Conservation (phyloP, 805 yeast genomes). For the Cyberlindnera nakhonratchasimensis region DNA sequence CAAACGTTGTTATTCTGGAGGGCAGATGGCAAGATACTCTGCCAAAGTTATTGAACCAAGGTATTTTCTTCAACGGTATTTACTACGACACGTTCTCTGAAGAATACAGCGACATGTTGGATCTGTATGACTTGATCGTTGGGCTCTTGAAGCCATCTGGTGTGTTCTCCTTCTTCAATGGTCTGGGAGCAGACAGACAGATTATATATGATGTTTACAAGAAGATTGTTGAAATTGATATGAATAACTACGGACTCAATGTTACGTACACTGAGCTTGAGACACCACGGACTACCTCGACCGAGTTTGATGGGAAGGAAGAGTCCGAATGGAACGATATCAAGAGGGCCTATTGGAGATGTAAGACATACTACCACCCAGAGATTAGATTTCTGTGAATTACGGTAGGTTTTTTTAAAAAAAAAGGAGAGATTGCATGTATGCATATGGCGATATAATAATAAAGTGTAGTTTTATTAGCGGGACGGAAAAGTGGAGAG, state of each 20-base stretch:
- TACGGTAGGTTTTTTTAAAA: no score
- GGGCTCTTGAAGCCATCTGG: conserved; percentile 83
- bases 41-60: conserved; percentile 57
- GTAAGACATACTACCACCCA: conserved; percentile 67
- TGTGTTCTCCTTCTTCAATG: conserved; percentile 86
- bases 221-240: conserved; percentile 74
- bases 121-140: conserved; percentile 74
- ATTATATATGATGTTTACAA: conserved; percentile 81
- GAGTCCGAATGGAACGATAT: conserved; percentile 60
- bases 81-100: conserved; percentile 94
- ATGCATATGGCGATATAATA: no score
- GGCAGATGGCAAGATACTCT: conserved; percentile 94
- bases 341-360: conserved; percentile 63
- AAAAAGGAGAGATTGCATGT: no score
- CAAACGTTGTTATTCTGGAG: conserved; percentile 67
- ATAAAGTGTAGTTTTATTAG: no score
- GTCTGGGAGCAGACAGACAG: conserved; percentile 77
- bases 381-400: conserved; percentile 44
- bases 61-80: conserved; percentile 82
- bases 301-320: conserved; percentile 32
- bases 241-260: conserved; percentile 71
- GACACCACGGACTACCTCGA: conserved; percentile 42
- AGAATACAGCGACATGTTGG: conserved; percentile 85
- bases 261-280: conserved; percentile 50
- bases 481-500: no score